Percentiles rank a stretch among this genome's conserved stretches.
phyloP scores from a whole-genome alignment of 345 rosid genomes.

The Syzygium aqueum region DNA sequence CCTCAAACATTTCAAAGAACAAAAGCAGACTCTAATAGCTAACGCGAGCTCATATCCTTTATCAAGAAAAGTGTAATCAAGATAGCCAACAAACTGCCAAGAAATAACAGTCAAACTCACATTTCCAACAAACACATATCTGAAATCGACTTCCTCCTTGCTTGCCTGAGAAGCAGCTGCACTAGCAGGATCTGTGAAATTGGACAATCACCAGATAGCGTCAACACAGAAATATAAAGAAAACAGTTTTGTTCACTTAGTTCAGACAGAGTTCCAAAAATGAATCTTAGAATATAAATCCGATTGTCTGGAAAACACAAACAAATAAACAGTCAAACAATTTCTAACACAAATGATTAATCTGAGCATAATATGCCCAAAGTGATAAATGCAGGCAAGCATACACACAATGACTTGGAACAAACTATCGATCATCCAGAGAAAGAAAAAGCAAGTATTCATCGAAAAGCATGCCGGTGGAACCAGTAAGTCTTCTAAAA shows the following conservation, averaged over 20 bases:
- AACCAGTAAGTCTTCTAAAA: background rate
- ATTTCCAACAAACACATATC: slow-evolving; percentile 94
- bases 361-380: background rate
- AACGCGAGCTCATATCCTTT: background rate
- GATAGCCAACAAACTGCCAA: background rate
- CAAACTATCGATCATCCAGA: background rate
- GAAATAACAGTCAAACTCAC: slow-evolving; percentile 32
- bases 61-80: background rate
- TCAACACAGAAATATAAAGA: background rate
- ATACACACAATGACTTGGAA: background rate
- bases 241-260: background rate
- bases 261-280: background rate
- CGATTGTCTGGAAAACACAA: background rate
- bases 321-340: background rate
- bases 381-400: background rate
- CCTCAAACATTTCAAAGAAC: background rate
- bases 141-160: slow-evolving; percentile 66
- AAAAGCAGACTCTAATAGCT: background rate
- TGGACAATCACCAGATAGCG: background rate
- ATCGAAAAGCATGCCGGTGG: background rate
- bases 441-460: background rate
- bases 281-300: background rate
- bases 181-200: slow-evolving; percentile 54
- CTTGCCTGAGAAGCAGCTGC: slow-evolving; percentile 59
- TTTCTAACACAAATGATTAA: background rate